A percentile compares a stretch with the other conserved stretches of the same genome.
Evolutionary conservation across 208 protist genomes (phyloP).

Genomic region (Willaertia magna): DNA sequence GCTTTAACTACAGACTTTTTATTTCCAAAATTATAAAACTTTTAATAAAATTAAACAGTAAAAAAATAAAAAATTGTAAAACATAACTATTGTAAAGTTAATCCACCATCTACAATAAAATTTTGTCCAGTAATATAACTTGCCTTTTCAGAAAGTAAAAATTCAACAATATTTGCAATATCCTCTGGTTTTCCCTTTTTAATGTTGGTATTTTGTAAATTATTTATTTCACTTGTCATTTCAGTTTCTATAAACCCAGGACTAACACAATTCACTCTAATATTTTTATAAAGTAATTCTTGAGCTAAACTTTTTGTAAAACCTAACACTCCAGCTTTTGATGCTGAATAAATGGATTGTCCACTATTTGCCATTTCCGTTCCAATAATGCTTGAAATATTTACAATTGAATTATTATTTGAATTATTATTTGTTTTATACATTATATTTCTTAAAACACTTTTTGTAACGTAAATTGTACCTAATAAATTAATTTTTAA

Average conservation of each 20-base stretch:
- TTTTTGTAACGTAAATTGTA: constrained; percentile 21
- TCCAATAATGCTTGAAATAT: constrained; percentile 61
- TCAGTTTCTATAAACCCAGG: constrained; percentile 66
- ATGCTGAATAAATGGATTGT: constrained; percentile 67
- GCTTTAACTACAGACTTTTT: not conserved
- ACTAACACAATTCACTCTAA: constrained; percentile 74
- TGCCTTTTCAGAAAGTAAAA: not conserved
- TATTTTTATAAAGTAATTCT: constrained; percentile 57
- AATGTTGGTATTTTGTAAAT: not conserved
- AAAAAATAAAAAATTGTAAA: not conserved
- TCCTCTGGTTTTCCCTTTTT: not conserved
- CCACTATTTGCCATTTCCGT: constrained; percentile 61
- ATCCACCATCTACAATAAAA: not conserved
- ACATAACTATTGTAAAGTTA: not conserved
- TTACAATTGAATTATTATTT: not conserved
- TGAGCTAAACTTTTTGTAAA: constrained; percentile 56
- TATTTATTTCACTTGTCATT: constrained; percentile 34
- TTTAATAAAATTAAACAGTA: not conserved
- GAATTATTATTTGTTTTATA: not conserved
- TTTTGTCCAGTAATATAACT: not conserved
- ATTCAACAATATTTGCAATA: not conserved
- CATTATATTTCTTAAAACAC: not conserved
- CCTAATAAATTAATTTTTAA: constrained; percentile 24
- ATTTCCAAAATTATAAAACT: not conserved
- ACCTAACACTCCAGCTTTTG: constrained; percentile 66